phyloP scores from a whole-genome alignment of 768 basidiomycete genomes.

The Auricularia sp. region DNA sequence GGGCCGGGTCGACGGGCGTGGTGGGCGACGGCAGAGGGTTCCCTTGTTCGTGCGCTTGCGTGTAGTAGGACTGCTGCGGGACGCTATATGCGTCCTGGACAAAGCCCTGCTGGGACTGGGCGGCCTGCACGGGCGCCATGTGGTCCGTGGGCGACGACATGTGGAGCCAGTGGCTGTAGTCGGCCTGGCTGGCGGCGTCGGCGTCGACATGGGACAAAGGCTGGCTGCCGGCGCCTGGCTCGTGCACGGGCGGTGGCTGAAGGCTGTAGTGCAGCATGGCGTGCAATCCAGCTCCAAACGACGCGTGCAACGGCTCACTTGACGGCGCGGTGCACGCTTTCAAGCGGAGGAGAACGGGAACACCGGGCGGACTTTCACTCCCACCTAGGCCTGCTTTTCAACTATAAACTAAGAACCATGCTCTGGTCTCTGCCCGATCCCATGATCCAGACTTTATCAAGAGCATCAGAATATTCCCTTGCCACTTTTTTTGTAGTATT shows the following conservation, averaged over 20 bases:
- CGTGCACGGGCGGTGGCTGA: background rate
- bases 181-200: background rate
- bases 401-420: too few relatives aligned
- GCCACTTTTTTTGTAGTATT: too few relatives aligned
- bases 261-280: background rate
- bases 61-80: background rate
- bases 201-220: background rate
- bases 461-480: too few relatives aligned
- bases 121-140: background rate
- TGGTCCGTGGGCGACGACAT: background rate
- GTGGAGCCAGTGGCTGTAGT: background rate
- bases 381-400: too few relatives aligned
- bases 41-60: background rate
- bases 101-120: background rate
- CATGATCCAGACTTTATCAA: too few relatives aligned
- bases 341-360: background rate
- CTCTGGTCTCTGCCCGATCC: too few relatives aligned
- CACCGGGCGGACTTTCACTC: background rate
- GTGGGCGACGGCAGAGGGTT: background rate
- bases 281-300: too few relatives aligned
- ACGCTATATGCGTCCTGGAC: background rate
- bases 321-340: background rate
- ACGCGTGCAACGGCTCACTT: too few relatives aligned
- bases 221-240: background rate
- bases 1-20: background rate